These are phyloP conservation scores for Fusarium verticillioides DNA, from an alignment of 2,329 filamentous ascomycete genomes.

Conservation along the genomic window DNA sequence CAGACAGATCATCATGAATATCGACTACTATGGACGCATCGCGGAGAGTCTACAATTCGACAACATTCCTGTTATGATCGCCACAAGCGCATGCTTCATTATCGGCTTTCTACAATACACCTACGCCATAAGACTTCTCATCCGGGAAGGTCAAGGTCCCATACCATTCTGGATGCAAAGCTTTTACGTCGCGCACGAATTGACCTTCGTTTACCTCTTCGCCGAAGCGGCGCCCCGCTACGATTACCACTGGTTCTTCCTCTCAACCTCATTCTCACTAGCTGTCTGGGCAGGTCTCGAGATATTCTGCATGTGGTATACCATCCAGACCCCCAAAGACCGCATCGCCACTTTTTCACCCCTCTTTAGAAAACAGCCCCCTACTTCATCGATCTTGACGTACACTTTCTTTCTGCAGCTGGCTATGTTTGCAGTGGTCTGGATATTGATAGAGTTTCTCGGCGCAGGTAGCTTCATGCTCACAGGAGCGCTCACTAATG, in stretches of 20 bases:
- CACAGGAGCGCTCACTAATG: background rate
- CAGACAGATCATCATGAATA: background rate
- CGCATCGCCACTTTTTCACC: background rate
- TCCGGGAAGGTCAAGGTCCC: slow-evolving; percentile 5
- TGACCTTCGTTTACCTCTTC: background rate
- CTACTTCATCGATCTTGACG: background rate
- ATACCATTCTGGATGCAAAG: slow-evolving; percentile 21
- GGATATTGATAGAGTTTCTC: background rate
- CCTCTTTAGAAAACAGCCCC: background rate
- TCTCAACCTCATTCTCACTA: background rate
- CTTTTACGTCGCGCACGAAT: slow-evolving; percentile 6
- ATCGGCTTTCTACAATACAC: slow-evolving; percentile 1
- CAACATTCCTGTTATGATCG: background rate
- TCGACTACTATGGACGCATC: background rate
- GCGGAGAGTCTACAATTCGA: background rate
- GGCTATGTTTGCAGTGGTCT: background rate
- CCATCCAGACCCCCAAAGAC: background rate
- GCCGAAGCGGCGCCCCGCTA: background rate
- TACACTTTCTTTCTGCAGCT: background rate
- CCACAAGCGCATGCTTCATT: background rate
- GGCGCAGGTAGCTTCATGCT: background rate
- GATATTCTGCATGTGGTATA: slow-evolving; percentile 3
- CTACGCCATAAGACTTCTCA: background rate
- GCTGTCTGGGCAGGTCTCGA: background rate
- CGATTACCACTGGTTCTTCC: background rate